Conservation (phyloP, 2,329 filamentous ascomycete genomes). For the Aspergillus terreus region DNA sequence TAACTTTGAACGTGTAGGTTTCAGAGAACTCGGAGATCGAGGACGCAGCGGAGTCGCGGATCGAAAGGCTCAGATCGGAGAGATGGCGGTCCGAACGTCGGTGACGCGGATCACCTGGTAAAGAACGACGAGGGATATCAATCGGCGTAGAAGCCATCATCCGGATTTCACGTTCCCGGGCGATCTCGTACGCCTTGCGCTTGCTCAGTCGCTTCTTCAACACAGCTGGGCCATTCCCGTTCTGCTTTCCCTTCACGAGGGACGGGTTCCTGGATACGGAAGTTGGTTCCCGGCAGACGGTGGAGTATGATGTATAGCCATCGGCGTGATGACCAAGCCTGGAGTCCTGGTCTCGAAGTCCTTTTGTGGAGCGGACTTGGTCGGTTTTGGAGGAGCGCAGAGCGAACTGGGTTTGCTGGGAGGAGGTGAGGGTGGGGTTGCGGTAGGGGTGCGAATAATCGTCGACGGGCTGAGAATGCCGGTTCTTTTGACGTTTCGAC, state of each 20-base stretch:
- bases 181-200: slow-evolving; percentile 68
- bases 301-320: slow-evolving; percentile 32
- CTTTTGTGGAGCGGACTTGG: slow-evolving; percentile 16
- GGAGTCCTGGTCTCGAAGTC: slow-evolving; percentile 6
- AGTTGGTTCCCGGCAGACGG: slow-evolving; percentile 37
- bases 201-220: slow-evolving; percentile 72
- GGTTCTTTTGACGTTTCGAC: slow-evolving; percentile 32
- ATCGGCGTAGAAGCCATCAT: slow-evolving; percentile 70
- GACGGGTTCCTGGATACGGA: slow-evolving; percentile 45
- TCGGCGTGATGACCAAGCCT: slow-evolving; percentile 11
- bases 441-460: slow-evolving; percentile 14
- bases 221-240: slow-evolving; percentile 54
- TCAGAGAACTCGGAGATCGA: slow-evolving; percentile 73
- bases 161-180: slow-evolving; percentile 82
- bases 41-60: slow-evolving; percentile 70
- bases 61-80: slow-evolving; percentile 72
- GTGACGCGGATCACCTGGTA: slow-evolving; percentile 43
- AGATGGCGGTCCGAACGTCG: slow-evolving; percentile 58
- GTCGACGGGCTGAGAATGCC: slow-evolving; percentile 24
- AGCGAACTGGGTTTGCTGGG: slow-evolving; percentile 14
- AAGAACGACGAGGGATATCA: slow-evolving; percentile 58
- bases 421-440: slow-evolving; percentile 11
- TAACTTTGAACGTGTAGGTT: slow-evolving; percentile 73
- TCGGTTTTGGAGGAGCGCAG: slow-evolving; percentile 21
- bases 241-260: slow-evolving; percentile 56